Conservation (phyloP, 345 rosid species). For the Gossypium bickii region DNA sequence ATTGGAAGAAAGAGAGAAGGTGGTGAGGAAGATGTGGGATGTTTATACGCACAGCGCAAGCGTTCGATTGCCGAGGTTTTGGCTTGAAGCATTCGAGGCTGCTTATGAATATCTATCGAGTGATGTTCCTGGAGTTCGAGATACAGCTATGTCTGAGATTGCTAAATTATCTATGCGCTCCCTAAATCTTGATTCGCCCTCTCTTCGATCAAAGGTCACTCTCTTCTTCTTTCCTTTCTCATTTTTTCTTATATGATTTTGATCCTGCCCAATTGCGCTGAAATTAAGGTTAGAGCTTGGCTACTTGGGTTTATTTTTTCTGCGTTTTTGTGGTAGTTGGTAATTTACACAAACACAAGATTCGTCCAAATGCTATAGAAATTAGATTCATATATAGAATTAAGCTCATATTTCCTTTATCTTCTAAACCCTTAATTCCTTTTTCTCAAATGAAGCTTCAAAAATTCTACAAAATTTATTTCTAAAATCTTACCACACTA, state of each 20-base stretch:
- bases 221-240: not conserved
- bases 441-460: too few species aligned
- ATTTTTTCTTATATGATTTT: not conserved
- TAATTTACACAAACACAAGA: not conserved
- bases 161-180: conserved; percentile 62
- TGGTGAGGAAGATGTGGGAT: conserved; percentile 79
- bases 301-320: not conserved
- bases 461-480: too few species aligned
- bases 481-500: too few species aligned
- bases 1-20: conserved; percentile 75
- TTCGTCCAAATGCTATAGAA: too few species aligned
- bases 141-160: conserved; percentile 65
- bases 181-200: conserved; percentile 28
- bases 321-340: not conserved
- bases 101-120: conserved; percentile 64
- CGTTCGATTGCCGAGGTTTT: conserved; percentile 53
- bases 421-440: too few species aligned
- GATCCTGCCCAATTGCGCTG: not conserved
- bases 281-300: not conserved
- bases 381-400: too few species aligned
- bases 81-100: conserved; percentile 78
- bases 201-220: conserved; percentile 20
- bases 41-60: conserved; percentile 57
- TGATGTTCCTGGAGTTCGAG: conserved; percentile 44
- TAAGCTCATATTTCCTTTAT: too few species aligned